phyloP scores from a whole-genome alignment of 2,329 filamentous ascomycete species.

The Scopulariopsis brevicaulis region DNA sequence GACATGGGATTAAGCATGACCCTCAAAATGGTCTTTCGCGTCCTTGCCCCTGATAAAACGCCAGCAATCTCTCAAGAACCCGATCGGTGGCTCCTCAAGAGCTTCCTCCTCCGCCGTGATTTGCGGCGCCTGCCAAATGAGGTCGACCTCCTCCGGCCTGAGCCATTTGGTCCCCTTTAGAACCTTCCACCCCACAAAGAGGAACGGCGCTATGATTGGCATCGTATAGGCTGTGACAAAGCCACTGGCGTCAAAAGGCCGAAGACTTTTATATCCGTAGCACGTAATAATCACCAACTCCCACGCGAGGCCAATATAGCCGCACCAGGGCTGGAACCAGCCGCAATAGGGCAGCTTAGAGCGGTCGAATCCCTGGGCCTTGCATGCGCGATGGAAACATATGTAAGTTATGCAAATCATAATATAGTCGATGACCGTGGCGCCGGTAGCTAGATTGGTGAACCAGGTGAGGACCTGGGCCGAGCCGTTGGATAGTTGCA shows the following conservation, averaged over 20 bases:
- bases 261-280: slow-evolving; percentile 45
- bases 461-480: slow-evolving; percentile 30
- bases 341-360: slow-evolving; percentile 43
- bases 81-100: slow-evolving; percentile 34
- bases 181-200: slow-evolving; percentile 53
- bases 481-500: slow-evolving; percentile 27
- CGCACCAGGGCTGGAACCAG: slow-evolving; percentile 47
- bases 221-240: slow-evolving; percentile 48
- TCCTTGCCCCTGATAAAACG: no score
- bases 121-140: slow-evolving; percentile 45
- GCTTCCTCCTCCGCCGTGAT: slow-evolving; percentile 46
- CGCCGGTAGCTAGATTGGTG: slow-evolving; percentile 31
- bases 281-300: slow-evolving; percentile 31
- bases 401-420: slow-evolving; percentile 44
- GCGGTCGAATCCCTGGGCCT: slow-evolving; percentile 33
- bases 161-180: slow-evolving; percentile 46
- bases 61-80: slow-evolving; percentile 38
- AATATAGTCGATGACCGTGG: slow-evolving; percentile 36
- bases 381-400: slow-evolving; percentile 41
- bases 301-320: slow-evolving; percentile 29
- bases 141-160: slow-evolving; percentile 40
- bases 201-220: slow-evolving; percentile 37
- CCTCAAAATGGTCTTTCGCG: no score
- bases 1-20: no score
- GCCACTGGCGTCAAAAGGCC: slow-evolving; percentile 31